Evolutionary conservation across 805 yeast genomes (phyloP), one percentile per base, ranked within the genome.

Genomic region (Metschnikowia arizonensis): DNA sequence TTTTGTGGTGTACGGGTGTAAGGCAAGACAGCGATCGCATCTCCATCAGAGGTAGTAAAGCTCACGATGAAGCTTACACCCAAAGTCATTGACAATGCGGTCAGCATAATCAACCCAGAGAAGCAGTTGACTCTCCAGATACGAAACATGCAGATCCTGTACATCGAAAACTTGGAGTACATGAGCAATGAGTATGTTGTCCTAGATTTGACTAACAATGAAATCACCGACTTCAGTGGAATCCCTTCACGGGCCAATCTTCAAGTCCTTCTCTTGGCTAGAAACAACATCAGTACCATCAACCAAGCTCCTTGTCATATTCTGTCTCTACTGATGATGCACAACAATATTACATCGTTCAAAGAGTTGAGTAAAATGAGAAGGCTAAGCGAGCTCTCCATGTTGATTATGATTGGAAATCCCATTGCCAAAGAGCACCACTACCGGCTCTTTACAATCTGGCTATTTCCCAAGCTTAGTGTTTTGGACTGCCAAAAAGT

Each of bases 161-260:
- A 46, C 44, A 57, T 72, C 26, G 76, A 71, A 45, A 69, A 66
- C 45, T 57, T 71, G 21, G 64, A 64, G 6, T 52, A 55, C 31
- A 58, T 67, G 9, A 55, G 59, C 31, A 62, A 64, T 46, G 54
- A 53, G 34, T 65, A 64, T 59, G 82, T 74, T 48, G 78, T 74
- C 12, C 63, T 91, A 2, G 97, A 91, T 60, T 59, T 91, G 26
- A 79, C 91, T 0, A 82, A 84, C 57, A 91, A 91, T 63, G 83
- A 79, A 28, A 64, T 91, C n/a, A 63, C 73, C 1, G 71, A 69
- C 2, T 52, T 91, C 5, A 72, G 75, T 12, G 71, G 68, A 56
- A 69, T 77, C 30, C 87, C 83, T 0, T 17, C 57, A 3, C 44
- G 33, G 7, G 49, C 75, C 33, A 74, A 72, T 32, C 56, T 77